These are phyloP conservation scores for Fomitopsis schrenkii DNA, from an alignment of 1,284 basidiomycete species.

Conservation along the genomic window DNA sequence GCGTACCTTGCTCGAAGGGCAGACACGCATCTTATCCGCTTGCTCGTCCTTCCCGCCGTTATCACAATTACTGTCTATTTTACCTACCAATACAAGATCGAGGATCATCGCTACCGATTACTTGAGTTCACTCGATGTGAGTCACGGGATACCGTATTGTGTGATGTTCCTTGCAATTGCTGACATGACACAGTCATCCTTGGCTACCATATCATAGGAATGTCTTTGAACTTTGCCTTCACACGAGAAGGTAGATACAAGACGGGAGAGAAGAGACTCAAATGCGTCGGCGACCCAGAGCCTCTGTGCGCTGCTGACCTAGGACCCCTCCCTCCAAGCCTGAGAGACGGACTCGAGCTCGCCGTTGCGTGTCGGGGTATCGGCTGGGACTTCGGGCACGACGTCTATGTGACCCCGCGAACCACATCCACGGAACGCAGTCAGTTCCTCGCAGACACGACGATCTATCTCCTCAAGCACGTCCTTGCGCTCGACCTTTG, in stretches of 20 bases:
- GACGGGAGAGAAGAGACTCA: slow-evolving; percentile 38
- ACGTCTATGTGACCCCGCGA: slow-evolving; percentile 48
- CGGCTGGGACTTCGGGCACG: slow-evolving; percentile 61
- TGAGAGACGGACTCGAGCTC: slow-evolving; percentile 54
- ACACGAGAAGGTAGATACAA: slow-evolving; percentile 57
- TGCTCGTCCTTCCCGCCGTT: slow-evolving; percentile 56
- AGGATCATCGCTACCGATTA: slow-evolving; percentile 19
- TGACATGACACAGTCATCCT: background rate
- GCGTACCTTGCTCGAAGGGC: slow-evolving; percentile 68
- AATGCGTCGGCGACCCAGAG: slow-evolving; percentile 29
- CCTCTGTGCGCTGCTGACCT: slow-evolving; percentile 1
- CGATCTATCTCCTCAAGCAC: slow-evolving; percentile 42
- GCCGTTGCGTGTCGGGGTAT: slow-evolving; percentile 54
- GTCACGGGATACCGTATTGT: background rate
- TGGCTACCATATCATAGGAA: slow-evolving; percentile 32
- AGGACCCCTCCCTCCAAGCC: slow-evolving; percentile 12
- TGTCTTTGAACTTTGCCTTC: slow-evolving; percentile 51
- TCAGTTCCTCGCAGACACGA: slow-evolving; percentile 51
- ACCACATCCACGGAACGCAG: slow-evolving; percentile 43
- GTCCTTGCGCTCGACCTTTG: slow-evolving; percentile 55
- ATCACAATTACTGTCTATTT: slow-evolving; percentile 46
- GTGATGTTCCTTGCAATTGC: background rate
- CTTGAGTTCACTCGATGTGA: background rate
- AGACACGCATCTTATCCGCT: slow-evolving; percentile 55
- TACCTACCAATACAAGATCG: slow-evolving; percentile 57